Base-by-base conservation (phyloP, 2,329 filamentous ascomycete genomes). In the Ilyonectria destructans region DNA sequence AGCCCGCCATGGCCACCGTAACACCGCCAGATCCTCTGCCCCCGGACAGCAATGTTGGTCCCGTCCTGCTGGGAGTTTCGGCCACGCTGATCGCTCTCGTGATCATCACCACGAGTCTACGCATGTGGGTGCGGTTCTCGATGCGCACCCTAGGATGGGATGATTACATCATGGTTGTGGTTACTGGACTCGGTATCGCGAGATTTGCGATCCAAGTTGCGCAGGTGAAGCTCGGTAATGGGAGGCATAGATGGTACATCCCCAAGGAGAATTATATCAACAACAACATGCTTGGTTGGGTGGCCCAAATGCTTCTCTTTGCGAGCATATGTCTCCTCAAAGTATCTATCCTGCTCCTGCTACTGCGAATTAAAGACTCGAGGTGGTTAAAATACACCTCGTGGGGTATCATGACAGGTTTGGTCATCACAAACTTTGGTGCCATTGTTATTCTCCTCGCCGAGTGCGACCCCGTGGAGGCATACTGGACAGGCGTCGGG, bases 221-320 rank as follows among this genome's bases (percentile, higher is more conserved):
- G 2, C 79, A 80, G 35, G 76, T 78, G 0, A 69, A 68, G 8
- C 71, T 78, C 35, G 82, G 82, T 6, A 83, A 84, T 61, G 82
- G 82, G 1, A 72, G 80, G 23, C 82, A 84, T 61, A 75, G 79
- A 48, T 77, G 75, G 71, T 83, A 77, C 45, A 73, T 84, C 13
- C 61, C 73, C 7, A 31, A 71, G 1, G 69, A 76, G 4, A 60
- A 82, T 19, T 82, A 82, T 58, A 59, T 77, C 59, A 75, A 70
- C 45, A 79, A 82, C 65, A 82, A 80, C 67, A 80, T 80, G 72
- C 75, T 80, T 4, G 79, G 80, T 1, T 84, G 81, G 82, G 73
- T 79, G 51, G 81, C 79, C 4, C 82, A 84, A 72, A 74, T 84
- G 15, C 73, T 83, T 21, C 77, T 85, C 3, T 85, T 84, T 65